Evolutionary conservation across 192 early-diverging fungal species (phyloP), one percentile per base, ranked within the genome.

Genomic region (Gaertneriomyces semiglobifer): DNA sequence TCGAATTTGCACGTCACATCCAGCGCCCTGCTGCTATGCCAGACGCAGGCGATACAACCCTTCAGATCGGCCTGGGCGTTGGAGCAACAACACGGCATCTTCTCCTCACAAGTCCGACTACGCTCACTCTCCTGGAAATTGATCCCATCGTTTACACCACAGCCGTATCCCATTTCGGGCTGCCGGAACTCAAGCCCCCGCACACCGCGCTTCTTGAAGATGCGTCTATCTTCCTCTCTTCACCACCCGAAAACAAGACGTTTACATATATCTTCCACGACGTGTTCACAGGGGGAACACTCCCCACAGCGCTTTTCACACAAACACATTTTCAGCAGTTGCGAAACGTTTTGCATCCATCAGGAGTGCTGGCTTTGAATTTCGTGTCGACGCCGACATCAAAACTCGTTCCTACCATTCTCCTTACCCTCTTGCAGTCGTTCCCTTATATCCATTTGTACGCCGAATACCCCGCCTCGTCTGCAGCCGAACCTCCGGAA

Each of bases 221-320:
- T 14, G 81, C 82, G 0, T 66, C 41, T 10, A 55, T 7, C 12
- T 20, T 58, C 12, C 11, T 58, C 18, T 12, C 48, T 0, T 12
- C 48, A 50, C 3, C 55, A 14, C 50, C 58, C 6, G 50, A 40
- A 19, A 18, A 52, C 57, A 0, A 53, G 44, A 74, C 71, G 40
- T 96, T 94, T 73, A 91, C 94, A 70, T 93, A 87, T 72, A 77
- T 96, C 38, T 73, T 93, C 11, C 94, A 94, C 70, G 94, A 96
- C 74, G 91, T 96, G n/a, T 96, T 96, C 70, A 92, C 92, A 0
- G 93, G 93, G 48, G 94, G 94, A 0, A 81, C 84, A 4, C 88
- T 94, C 4, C 88, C 90, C 5, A 71, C 79, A 4, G 48, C 71
- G 3, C 76, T 96, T 69, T 93, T 93, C 69, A 87, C 89, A 6